These are phyloP conservation scores for Huntiella omanensis DNA, from an alignment of 2,329 filamentous ascomycete species.

Conservation along the genomic window DNA sequence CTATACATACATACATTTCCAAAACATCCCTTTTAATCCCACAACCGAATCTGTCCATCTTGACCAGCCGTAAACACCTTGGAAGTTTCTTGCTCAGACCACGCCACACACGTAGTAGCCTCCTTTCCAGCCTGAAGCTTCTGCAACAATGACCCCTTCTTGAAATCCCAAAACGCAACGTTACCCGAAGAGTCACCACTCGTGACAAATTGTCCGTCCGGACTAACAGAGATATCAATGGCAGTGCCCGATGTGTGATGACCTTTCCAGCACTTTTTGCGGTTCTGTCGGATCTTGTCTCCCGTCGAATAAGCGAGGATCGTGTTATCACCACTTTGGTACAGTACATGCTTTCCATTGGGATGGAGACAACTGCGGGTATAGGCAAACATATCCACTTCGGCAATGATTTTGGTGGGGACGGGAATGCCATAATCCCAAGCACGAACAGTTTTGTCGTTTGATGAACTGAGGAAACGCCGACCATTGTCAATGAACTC, in stretches of 20 bases:
- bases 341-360: constrained; percentile 81
- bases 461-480: constrained; percentile 92
- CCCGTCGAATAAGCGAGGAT: constrained; percentile 88
- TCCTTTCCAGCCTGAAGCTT: constrained; percentile 76
- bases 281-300: constrained; percentile 91
- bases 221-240: constrained; percentile 72
- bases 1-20: background rate
- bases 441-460: constrained; percentile 86
- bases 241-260: constrained; percentile 93
- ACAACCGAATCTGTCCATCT: constrained; percentile 77
- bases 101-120: constrained; percentile 70
- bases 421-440: constrained; percentile 99
- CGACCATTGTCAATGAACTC: constrained; percentile 89
- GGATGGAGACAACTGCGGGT: constrained; percentile 72
- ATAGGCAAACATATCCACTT: constrained; percentile 95
- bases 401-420: constrained; percentile 94
- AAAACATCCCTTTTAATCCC: too few species aligned
- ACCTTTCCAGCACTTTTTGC: constrained; percentile 89
- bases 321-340: constrained; percentile 88
- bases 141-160: constrained; percentile 98
- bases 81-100: constrained; percentile 94
- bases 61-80: constrained; percentile 83
- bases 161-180: constrained; percentile 98
- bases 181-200: constrained; percentile 77
- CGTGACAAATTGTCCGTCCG: constrained; percentile 80